Evolutionary conservation across 2,329 filamentous ascomycete genomes (phyloP).

Genomic region (Neofusicoccum sp.): DNA sequence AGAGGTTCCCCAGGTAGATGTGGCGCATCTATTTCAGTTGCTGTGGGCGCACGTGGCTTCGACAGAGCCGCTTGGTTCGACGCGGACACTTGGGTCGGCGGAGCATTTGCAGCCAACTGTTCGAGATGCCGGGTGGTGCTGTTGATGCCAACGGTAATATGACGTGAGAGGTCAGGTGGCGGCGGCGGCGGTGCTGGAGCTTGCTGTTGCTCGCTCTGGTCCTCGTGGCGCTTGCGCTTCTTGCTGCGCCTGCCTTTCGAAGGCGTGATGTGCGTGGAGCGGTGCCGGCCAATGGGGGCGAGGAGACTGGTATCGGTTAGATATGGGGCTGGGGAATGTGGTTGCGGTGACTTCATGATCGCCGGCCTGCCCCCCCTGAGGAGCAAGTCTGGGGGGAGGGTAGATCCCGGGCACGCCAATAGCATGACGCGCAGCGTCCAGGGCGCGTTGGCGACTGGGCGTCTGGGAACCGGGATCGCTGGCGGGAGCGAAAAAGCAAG

Average conservation of each 20-base stretch:
- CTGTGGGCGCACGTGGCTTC: neutral
- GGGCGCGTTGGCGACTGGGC: neutral
- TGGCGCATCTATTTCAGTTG: slow-evolving; percentile 4
- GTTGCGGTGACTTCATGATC: slow-evolving; percentile 17
- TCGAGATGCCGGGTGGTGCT: slow-evolving; percentile 64
- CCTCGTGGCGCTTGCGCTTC: slow-evolving; percentile 52
- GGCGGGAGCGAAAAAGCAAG: slow-evolving; percentile 10
- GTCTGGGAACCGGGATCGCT: neutral
- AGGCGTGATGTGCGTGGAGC: slow-evolving; percentile 54
- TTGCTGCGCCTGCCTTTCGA: slow-evolving; percentile 65
- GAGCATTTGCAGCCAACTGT: slow-evolving; percentile 29
- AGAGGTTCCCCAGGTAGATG: neutral
- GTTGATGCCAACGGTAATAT: slow-evolving; percentile 67
- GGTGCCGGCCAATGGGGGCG: slow-evolving; percentile 65
- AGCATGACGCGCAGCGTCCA: slow-evolving; percentile 1
- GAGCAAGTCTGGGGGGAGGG: slow-evolving; percentile 3
- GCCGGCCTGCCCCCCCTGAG: neutral
- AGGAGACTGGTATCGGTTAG: slow-evolving; percentile 55
- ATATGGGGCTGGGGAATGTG: slow-evolving; percentile 9
- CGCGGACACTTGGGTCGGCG: neutral
- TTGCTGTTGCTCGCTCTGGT: slow-evolving; percentile 27
- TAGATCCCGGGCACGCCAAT: slow-evolving; percentile 7
- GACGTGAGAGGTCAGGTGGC: slow-evolving; percentile 51
- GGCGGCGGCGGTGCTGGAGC: slow-evolving; percentile 41
- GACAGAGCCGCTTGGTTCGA: neutral